Evolutionary conservation across 1,284 basidiomycete species (phyloP).

Genomic region (Leccinum pallidistipes): DNA sequence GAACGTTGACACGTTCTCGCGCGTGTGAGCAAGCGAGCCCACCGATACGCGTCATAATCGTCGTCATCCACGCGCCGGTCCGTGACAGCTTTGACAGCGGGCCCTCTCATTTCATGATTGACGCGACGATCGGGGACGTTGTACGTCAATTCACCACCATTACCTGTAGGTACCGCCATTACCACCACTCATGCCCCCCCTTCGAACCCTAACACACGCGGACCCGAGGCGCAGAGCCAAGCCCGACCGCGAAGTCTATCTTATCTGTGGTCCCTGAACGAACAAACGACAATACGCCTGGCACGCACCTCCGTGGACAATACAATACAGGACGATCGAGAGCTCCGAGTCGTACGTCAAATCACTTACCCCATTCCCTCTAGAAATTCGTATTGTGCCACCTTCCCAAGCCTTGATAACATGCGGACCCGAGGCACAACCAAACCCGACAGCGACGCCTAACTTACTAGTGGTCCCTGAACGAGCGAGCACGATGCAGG

Average conservation of each 20-base stretch:
- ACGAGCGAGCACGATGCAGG: not conserved
- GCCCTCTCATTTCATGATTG: not conserved
- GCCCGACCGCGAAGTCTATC: not conserved
- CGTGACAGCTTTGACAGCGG: not conserved
- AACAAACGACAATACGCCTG: not conserved
- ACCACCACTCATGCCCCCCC: not conserved
- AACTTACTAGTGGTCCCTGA: not conserved
- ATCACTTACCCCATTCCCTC: not conserved
- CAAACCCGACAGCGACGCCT: not conserved
- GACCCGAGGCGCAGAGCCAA: slow-evolving; percentile 9
- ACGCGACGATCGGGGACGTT: not conserved
- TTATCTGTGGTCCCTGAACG: not conserved
- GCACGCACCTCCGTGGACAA: not conserved
- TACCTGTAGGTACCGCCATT: not conserved
- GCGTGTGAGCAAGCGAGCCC: not conserved
- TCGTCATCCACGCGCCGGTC: not conserved
- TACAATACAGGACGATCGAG: not conserved
- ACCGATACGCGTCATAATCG: not conserved
- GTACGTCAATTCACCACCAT: not conserved
- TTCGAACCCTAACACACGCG: slow-evolving; percentile 3
- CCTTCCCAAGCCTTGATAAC: not conserved
- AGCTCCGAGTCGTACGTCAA: not conserved
- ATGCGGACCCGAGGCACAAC: not conserved
- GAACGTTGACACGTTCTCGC: not conserved
- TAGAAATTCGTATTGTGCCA: not conserved